Evolutionary conservation across 768 basidiomycete genomes (phyloP), one percentile per base, ranked within the genome.

Genomic region (Termitomyces sp.): DNA sequence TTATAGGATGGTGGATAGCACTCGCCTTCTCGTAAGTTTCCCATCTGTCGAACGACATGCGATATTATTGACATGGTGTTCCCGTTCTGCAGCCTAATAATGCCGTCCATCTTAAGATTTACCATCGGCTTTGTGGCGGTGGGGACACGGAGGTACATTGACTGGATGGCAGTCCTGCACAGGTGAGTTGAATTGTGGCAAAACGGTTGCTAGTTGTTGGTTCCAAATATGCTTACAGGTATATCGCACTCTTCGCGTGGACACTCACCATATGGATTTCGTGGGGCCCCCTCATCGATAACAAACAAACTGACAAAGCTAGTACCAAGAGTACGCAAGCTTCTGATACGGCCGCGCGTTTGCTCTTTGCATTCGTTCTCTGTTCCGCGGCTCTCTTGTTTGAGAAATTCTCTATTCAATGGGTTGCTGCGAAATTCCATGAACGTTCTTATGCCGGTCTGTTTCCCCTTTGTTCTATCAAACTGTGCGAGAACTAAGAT

Each of bases 361-460:
- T 94, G 32, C 77, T 92, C 7, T 94, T 95, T 68, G 91, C 86
- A 8, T 70, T 90, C 53, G 82, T 87, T 69, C 68, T 95, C 52
- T 91, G 87, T 68, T 73, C 88, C 0, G 81, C 81, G 32, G 79
- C 94, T 28, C 81, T 95, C 7, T 79, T 90, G 12, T 87, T 83
- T 58, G 93, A 95, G 73, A 97, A 97, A 69, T 84, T 95, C 62
- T 73, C 89, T 15, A 91, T 97, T 52, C 94, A 96, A 71, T 86
- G 87, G 79, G 94, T 96, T 66, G 89, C 89, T 50, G 81, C 78
- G 49, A 90, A 91, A 69, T 94, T 92, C 72, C 91, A 94, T 69
- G 89, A 91, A 69, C 76, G 86, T 53, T 88, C 87, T 7, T 92
- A 89, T 45, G 61, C 60, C 49, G 60, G 61, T 69, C 22, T 56